Base-by-base conservation (phyloP, 768 basidiomycete genomes). In the Auricularia auricula-judae region DNA sequence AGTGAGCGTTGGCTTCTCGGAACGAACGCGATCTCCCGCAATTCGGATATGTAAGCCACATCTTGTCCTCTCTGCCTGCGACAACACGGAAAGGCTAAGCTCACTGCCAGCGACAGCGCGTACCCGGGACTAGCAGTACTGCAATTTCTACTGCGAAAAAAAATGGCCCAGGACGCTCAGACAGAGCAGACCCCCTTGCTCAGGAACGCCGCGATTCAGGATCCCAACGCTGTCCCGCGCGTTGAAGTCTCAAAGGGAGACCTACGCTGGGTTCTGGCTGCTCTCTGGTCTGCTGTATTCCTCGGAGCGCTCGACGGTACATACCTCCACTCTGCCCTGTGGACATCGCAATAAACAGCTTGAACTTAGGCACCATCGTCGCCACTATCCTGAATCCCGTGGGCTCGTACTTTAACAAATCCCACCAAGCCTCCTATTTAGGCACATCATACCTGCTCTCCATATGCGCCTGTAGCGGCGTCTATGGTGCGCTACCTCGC, bases 391-490 rank as follows among this genome's bases (percentile, higher is more conserved):
- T 91, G 65, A 84, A 87, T 51, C 88, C 91, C 64, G 93, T 94
- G 68, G 92, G 91, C 63, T 91, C 88, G 71, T 82, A 89, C 71
- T 94, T 92, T 76, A 80, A 85, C 70, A 87, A 87, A 72, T 87
- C 86, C 16, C 66, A 72, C 62, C 73, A 89, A 67, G 82, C 91
- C 14, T 89, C 89, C 1, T 94, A 95, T 74, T 86, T 97, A 65
- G 94, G 91, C 36, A 93, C 92, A 12, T 83, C 91, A 12, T 94
- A 94, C 77, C 77, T 95, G 67, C 79, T 94, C 56, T 91, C 89
- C 63, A 84, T 93, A 47, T 93, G 92, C 71, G 93, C 90, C 76
- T 93, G 94, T 74, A 93, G 93, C 23, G 93, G 92, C 65, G 75
- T 93, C 67, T 92, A 92, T 79, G 91, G 91, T 86, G 66, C 69